These are phyloP conservation scores for Aureobasidium namibiae DNA, from an alignment of 2,329 filamentous ascomycete genomes.

Conservation along the genomic window DNA sequence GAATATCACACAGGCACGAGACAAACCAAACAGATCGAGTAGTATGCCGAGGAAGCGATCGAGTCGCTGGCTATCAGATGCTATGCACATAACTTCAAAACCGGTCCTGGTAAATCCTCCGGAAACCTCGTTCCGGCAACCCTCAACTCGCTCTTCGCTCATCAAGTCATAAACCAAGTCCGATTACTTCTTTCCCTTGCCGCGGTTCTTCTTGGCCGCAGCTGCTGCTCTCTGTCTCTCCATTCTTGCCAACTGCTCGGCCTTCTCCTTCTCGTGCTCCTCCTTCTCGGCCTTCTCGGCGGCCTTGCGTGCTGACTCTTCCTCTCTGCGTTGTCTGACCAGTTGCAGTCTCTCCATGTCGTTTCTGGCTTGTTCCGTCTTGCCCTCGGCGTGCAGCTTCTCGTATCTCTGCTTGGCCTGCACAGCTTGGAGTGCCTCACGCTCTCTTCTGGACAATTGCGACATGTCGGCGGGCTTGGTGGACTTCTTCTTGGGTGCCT, in stretches of 20 bases:
- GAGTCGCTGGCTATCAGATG: background rate
- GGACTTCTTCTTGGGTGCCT: conserved; percentile 45
- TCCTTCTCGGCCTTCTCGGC: conserved; percentile 49
- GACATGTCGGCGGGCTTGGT: conserved; percentile 34
- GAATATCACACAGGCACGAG: background rate
- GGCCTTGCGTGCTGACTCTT: conserved; percentile 73
- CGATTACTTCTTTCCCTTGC: conserved; percentile 33
- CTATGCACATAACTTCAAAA: background rate
- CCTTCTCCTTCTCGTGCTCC: conserved; percentile 49
- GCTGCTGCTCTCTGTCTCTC: conserved; percentile 37
- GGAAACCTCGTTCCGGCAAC: background rate
- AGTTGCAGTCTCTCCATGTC: conserved; percentile 76
- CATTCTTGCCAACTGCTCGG: conserved; percentile 40
- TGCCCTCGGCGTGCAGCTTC: conserved; percentile 87
- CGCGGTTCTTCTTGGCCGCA: conserved; percentile 32
- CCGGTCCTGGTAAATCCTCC: background rate
- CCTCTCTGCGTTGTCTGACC: conserved; percentile 78
- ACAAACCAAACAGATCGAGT: background rate
- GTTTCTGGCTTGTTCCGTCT: conserved; percentile 89
- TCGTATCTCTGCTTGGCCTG: conserved; percentile 85
- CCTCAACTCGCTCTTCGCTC: background rate
- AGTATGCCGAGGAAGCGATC: background rate
- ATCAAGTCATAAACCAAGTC: conserved; percentile 1
- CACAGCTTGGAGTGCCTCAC: conserved; percentile 75
- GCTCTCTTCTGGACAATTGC: conserved; percentile 58